Conservation (phyloP, 2,329 filamentous ascomycete genomes). For the Colletotrichum graminicola region DNA sequence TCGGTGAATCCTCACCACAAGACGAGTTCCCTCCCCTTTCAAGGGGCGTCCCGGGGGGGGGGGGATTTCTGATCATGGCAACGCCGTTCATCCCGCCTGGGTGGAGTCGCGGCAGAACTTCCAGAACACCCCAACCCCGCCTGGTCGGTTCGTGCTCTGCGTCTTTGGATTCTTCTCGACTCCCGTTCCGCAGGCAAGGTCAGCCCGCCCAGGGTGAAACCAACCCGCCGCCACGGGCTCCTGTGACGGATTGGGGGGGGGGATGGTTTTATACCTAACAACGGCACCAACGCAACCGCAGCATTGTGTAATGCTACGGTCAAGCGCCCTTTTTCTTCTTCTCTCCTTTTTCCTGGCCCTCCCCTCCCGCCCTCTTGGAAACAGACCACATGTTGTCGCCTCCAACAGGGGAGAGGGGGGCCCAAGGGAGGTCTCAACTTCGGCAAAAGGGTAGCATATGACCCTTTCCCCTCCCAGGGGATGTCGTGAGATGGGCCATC, state of each 20-base stretch:
- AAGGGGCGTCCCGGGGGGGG: conserved; percentile 10
- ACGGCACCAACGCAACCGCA: conserved; percentile 8
- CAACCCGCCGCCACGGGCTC: conserved; percentile 15
- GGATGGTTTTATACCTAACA: neutral
- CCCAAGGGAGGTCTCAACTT: too few species aligned
- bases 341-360: too few species aligned
- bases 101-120: neutral
- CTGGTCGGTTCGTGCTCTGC: neutral
- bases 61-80: conserved; percentile 1
- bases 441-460: too few species aligned
- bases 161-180: conserved; percentile 15
- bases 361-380: too few species aligned
- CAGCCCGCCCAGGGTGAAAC: conserved; percentile 32
- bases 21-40: neutral
- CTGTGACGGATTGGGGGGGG: neutral
- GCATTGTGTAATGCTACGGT: conserved; percentile 1
- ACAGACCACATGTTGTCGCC: neutral
- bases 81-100: too few species aligned
- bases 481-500: neutral
- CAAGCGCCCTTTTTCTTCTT: too few species aligned
- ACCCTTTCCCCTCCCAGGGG: too few species aligned
- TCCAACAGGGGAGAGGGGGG: neutral
- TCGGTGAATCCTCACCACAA: neutral
- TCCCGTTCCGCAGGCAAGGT: conserved; percentile 14
- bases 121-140: neutral